Evolutionary conservation across 1,284 basidiomycete genomes (phyloP).

Genomic region (Dichomitus squalens): DNA sequence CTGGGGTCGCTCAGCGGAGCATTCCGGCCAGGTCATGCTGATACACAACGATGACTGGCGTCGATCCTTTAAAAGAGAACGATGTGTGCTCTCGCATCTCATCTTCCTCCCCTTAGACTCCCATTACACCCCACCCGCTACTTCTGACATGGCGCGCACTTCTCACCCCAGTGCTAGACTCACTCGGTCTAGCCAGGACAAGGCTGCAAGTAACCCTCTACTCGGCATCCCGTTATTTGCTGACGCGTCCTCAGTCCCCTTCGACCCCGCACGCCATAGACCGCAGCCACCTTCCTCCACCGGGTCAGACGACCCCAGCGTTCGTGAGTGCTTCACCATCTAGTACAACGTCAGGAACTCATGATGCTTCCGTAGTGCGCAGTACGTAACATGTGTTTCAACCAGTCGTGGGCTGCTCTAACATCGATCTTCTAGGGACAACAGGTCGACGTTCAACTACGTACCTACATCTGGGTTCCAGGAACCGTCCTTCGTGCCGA

Average conservation of each 20-base stretch:
- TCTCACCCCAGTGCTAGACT: not conserved
- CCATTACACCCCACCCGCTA: not conserved
- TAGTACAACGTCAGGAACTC: not conserved
- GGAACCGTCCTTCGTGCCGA: slow-evolving; percentile 28
- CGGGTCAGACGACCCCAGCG: not conserved
- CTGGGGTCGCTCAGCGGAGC: no score
- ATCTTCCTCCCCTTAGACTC: no score
- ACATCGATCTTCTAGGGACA: slow-evolving; percentile 36
- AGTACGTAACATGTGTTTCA: not conserved
- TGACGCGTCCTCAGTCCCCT: not conserved
- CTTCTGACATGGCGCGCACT: not conserved
- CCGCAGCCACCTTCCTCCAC: not conserved
- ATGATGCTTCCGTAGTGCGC: not conserved
- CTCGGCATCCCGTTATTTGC: not conserved
- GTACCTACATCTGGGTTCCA: slow-evolving; percentile 37
- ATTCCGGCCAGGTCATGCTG: no score
- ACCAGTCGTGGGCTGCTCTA: not conserved
- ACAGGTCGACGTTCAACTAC: slow-evolving; percentile 41
- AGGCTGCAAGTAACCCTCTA: not conserved
- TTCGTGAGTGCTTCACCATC: not conserved
- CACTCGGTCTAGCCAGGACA: not conserved
- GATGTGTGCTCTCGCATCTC: no score
- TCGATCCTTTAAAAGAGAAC: no score
- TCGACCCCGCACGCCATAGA: not conserved
- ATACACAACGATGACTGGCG: no score